A percentile compares a stretch with the other conserved stretches of the same genome.
Conservation (phyloP, 1,284 basidiomycete species). For the Sanghuangporus baumii region DNA sequence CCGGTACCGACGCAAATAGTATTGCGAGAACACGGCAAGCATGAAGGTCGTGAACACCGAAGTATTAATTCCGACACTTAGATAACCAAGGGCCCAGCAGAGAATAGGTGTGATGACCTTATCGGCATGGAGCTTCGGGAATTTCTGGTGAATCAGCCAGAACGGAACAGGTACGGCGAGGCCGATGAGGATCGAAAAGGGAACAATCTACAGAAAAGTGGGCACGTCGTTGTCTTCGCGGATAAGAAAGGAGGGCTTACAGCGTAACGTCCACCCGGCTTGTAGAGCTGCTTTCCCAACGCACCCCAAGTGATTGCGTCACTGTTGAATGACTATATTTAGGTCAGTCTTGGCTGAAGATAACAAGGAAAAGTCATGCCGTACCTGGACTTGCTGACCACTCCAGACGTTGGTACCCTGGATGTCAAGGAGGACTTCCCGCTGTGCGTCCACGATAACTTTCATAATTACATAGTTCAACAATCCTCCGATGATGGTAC, state of each 20-base stretch:
- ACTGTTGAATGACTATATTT: slow-evolving; percentile 32
- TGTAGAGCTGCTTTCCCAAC: slow-evolving; percentile 38
- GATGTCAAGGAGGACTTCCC: slow-evolving; percentile 32
- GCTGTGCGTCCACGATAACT: slow-evolving; percentile 27
- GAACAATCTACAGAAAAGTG: slow-evolving; percentile 25
- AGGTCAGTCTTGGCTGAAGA: background rate
- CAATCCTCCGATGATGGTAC: slow-evolving; percentile 29
- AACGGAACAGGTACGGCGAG: slow-evolving; percentile 35
- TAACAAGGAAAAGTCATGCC: background rate
- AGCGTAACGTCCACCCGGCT: slow-evolving; percentile 31
- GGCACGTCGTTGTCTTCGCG: background rate
- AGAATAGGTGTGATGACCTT: slow-evolving; percentile 32
- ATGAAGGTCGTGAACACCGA: slow-evolving; percentile 23
- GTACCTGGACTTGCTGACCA: slow-evolving; percentile 24
- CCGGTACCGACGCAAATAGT: slow-evolving; percentile 29
- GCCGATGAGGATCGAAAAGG: slow-evolving; percentile 33
- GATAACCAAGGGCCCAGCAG: slow-evolving; percentile 22
- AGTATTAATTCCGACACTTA: slow-evolving; percentile 24
- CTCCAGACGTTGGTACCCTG: slow-evolving; percentile 41
- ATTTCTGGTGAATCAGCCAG: slow-evolving; percentile 33
- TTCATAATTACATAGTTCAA: slow-evolving; percentile 25
- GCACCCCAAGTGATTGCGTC: slow-evolving; percentile 44
- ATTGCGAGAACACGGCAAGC: slow-evolving; percentile 28
- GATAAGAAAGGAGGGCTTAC: slow-evolving; percentile 18
- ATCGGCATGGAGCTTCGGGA: slow-evolving; percentile 31